A percentile compares a stretch with the other conserved stretches of the same genome.
phyloP scores from a whole-genome alignment of 345 rosid genomes.

The Iberis pinnata region DNA sequence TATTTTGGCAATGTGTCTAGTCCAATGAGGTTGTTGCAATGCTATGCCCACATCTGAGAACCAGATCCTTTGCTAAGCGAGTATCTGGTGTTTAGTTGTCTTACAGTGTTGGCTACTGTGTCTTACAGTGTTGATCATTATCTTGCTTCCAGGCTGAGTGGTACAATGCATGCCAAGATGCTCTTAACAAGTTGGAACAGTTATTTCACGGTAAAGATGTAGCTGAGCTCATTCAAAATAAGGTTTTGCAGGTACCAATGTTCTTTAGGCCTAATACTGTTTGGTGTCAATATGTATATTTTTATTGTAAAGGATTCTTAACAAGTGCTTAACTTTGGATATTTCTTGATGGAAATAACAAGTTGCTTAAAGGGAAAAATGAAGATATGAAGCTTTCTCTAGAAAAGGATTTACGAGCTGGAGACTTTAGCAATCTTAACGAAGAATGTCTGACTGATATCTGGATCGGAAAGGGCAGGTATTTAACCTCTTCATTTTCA shows the following conservation, averaged over 20 bases:
- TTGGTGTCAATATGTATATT: neutral
- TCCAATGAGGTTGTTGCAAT: neutral
- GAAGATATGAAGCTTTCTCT: slow-evolving; percentile 59
- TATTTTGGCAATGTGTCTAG: slow-evolving; percentile 6
- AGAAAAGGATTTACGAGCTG: slow-evolving; percentile 58
- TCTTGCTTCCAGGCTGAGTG: slow-evolving; percentile 63
- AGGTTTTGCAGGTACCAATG: slow-evolving; percentile 62
- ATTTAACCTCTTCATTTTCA: slow-evolving; percentile 28
- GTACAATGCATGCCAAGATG: slow-evolving; percentile 66
- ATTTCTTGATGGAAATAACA: slow-evolving; percentile 24
- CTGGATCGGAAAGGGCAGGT: slow-evolving; percentile 98
- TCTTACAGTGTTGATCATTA: slow-evolving; percentile 15
- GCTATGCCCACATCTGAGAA: slow-evolving; percentile 12
- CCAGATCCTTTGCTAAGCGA: slow-evolving; percentile 12
- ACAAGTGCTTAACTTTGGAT: slow-evolving; percentile 17
- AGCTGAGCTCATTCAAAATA: slow-evolving; percentile 59
- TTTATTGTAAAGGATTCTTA: slow-evolving; percentile 2
- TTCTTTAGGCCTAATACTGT: slow-evolving; percentile 13
- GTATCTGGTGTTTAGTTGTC: slow-evolving; percentile 13
- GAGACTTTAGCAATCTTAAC: slow-evolving; percentile 60
- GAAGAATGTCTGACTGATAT: slow-evolving; percentile 88
- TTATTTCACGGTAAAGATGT: slow-evolving; percentile 55
- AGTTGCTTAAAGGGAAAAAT: slow-evolving; percentile 67
- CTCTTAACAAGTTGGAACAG: slow-evolving; percentile 65
- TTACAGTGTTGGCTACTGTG: slow-evolving; percentile 18